Base-by-base conservation (phyloP, 1,284 basidiomycete species). In the Takashimella tepidaria region DNA sequence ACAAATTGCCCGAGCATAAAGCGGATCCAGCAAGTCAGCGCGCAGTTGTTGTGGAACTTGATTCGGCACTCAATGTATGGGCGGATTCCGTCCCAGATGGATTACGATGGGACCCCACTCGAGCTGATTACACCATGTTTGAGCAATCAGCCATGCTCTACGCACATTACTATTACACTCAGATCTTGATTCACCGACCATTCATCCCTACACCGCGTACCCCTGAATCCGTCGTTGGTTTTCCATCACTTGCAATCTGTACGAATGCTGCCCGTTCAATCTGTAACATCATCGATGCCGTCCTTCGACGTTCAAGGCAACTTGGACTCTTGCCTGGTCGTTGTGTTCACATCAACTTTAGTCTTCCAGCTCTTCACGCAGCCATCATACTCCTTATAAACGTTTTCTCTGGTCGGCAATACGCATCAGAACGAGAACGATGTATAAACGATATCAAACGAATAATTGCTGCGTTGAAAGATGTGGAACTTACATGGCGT, bases 221-320 rank as follows among this genome's bases (percentile, higher is more conserved):
- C 24, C 61, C 66, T 10, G 61, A 70, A 40, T 55, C 60, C 3
- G 59, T 63, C 1, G 54, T 69, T 46, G 71, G 69, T 11, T 69
- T 77, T 48, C 86, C 89, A 0, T 88, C 87, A 0, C 78, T 90
- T 13, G 85, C 88, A 0, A 89, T 92, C 47, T 91, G 89, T 69
- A 85, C 85, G 16, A 90, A 88, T 57, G 89, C 89, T 1, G 87
- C 89, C 0, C 78, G 88, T n/a, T 84, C 85, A 2, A 87, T 84
- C 56, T 83, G 81, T 41, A 87, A 87, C 64, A 80, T 91, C 26
- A 76, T 85, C 21, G 84, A 89, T 59, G 65, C 68, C 2, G 60
- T 70, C 5, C 56, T 72, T n/a, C 60, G 63, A n/a, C 60, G 74
- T 19, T 64, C 69, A 5, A 56, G 68, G 37, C 59, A 60, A 40